Base-by-base conservation (phyloP, 2,329 filamentous ascomycete species). In the Xylaria sp. region DNA sequence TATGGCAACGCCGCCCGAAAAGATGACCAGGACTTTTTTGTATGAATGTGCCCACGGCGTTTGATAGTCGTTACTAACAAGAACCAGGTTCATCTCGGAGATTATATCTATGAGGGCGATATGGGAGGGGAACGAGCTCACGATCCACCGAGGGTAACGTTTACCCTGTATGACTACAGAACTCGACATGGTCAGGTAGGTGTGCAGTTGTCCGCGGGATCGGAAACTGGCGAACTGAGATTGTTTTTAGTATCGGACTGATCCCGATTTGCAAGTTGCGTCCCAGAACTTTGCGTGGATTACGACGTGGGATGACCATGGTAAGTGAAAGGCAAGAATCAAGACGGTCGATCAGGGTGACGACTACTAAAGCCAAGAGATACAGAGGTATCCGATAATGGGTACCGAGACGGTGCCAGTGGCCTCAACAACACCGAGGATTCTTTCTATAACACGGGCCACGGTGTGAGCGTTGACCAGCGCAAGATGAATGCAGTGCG, bases 401-500 rank as follows among this genome's bases (percentile, higher is more conserved):
- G 80, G 2, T 90, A 84, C 68, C 78, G 81, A 23, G 85, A 86
- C 66, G 87, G 87, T 1, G 81, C 79, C 7, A 79, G 80, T 1
- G 76, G 78, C 3, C 73, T 87, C 23, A 86, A 85, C 71, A 90
- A 90, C 70, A 88, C 83, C 8, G 85, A 88, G 67, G 79, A 82
- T 6, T 87, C 83, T 0, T 90, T 89, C 73, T 69, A 83, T 34
- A 76, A 80, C 52, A 79, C 83, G 58, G 80, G 81, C 2, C 60
- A 61, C 4, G 76, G 78, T 11, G 79, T 90, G n/a, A 83, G 80
- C 37, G 83, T 89, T n/a, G 87, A 90, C 65, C 83, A 88, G 69
- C 80, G 87, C 63, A 90, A 90, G 76, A 85, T 88, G 78, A 88
- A 90, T 56, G 87, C 86, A 1, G 86, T 90, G 1, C 78, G 87